Base-by-base conservation (phyloP, 495 filamentous ascomycete genomes). In the Penicillium bialowiezense region DNA sequence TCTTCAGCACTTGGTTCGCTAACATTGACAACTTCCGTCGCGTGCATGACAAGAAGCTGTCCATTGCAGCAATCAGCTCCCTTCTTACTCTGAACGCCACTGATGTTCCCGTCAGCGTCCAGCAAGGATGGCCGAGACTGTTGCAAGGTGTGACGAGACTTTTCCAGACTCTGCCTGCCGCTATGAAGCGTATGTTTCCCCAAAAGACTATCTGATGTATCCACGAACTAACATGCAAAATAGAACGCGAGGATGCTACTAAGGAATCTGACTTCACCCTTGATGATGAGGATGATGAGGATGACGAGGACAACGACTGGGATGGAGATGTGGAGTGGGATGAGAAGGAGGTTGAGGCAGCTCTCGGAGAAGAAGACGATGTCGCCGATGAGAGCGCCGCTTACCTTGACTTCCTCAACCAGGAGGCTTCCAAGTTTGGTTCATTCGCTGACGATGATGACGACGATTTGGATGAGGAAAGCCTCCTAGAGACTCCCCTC, bases 11-110 rank as follows among this genome's bases (percentile, higher is more conserved):
- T 26, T 98, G 93, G 93, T 98, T 98, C 69, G 86, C 88, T 24
- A 96, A 83, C 67, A 98, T 98, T 69, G 89, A 96, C 51, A 86
- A 82, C 65, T 96, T 98, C 72, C 85, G 83, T 44, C 78, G 93
- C 13, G 93, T 98, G 10, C 93, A 98, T 61, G 93, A 98, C 73
- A 98, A 98, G 81, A 97, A 95, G 74, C 74, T 98, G 28, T 96
- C 89, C 26, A 96, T 98, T 64, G 85, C 90, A 31, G 93, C 90
- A 14, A 98, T 98, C 56, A 83, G 87, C 53, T 76, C 89, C 2
- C 79, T 98, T 15, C 78, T 98, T 38, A 88, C 82, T 10, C 63
- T 98, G 35, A 77, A 79, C 41, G 81, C 83, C 7, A 81, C 86
- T 29, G 82, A 95, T 63, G 85, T 98, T 20, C 93, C 93, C 0